phyloP scores from a whole-genome alignment of 768 basidiomycete genomes.

The Trametes meyenii region DNA sequence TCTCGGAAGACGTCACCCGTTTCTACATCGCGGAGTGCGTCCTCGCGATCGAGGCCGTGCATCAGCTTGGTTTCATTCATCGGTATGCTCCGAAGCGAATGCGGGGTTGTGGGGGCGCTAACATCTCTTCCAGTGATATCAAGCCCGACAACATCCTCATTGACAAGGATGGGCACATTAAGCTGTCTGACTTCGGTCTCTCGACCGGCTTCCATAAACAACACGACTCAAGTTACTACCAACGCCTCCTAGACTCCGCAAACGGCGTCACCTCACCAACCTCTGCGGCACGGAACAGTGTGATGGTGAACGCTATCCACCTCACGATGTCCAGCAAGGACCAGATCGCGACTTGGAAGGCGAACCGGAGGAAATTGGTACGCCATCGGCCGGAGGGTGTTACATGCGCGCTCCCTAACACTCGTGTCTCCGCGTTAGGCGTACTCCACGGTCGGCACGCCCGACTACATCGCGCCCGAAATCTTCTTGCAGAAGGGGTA shows the following conservation, averaged over 20 bases:
- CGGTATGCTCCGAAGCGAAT: slow-evolving; percentile 55
- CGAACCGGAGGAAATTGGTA: slow-evolving; percentile 93
- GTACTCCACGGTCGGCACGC: slow-evolving; percentile 97
- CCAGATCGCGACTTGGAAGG: slow-evolving; percentile 98
- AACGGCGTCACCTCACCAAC: slow-evolving; percentile 48
- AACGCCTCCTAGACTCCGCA: slow-evolving; percentile 77
- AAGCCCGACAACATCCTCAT: slow-evolving; percentile 99
- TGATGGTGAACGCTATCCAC: slow-evolving; percentile 97
- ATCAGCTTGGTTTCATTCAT: slow-evolving; percentile 96
- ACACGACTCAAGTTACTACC: slow-evolving; percentile 95
- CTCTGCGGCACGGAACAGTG: slow-evolving; percentile 77
- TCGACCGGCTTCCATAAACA: slow-evolving; percentile 99
- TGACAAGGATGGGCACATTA: slow-evolving; percentile 96
- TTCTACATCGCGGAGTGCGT: slow-evolving; percentile 99
- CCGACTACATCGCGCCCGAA: slow-evolving; percentile 95
- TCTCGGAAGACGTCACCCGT: slow-evolving; percentile 95
- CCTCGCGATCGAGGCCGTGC: slow-evolving; percentile 96
- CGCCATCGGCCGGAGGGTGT: slow-evolving; percentile 24
- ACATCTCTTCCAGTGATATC: slow-evolving; percentile 71
- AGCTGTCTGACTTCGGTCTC: slow-evolving; percentile 97
- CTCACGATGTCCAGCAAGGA: slow-evolving; percentile 93
- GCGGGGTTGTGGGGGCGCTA: slow-evolving; percentile 6
- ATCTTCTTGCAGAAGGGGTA: slow-evolving; percentile 98
- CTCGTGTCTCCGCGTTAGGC: slow-evolving; percentile 52
- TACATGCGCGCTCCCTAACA: background rate